Evolutionary conservation across 371 early-diverging fungal species (phyloP), one percentile per base, ranked within the genome.

Genomic region (Rhizomucor miehei): DNA sequence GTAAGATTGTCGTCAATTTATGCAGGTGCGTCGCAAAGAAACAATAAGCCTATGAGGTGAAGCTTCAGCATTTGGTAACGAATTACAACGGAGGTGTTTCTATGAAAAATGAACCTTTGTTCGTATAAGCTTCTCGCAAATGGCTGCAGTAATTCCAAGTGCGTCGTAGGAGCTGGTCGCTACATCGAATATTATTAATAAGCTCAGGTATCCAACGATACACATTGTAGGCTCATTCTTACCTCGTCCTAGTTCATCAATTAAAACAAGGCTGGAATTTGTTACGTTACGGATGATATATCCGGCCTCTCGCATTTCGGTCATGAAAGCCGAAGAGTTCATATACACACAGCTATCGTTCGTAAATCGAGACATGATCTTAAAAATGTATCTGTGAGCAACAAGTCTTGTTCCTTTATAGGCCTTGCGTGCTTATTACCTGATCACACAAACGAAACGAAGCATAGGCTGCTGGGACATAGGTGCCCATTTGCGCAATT

Each of bases 161-260:
- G 94, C 98, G 76, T 97, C 75, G 14, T 65, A 62, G 6, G 86
- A 88, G 1, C 91, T 88, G 13, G 95, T 93, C 9, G 85, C 88
- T 85, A 19, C 4, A 51, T 20, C 19, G 17, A 19, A 0, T 12
- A 16, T 41, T 0, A 34, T 36, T 1, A 9, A 25, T 16, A 36
- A 40, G 9, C 1, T 1, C 55, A 34, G 17, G 24, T 1, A 13
- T 44, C n/a, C n/a, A n/a, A n/a, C n/a, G n/a, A n/a, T n/a, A n/a
- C n/a, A n/a, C n/a, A n/a, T n/a, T n/a, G n/a, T n/a, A n/a, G n/a
- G n/a, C n/a, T 21, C 38, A 20, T 25, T 11, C 34, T 35, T 80
- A 79, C 99, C 98, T 74, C 98, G 70, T 6, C 99, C 99, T 12
- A 99, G 84, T 71, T 99, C 99, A 66, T 99, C 99, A 44, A 99